Evolutionary conservation across 768 basidiomycete genomes (phyloP).

Genomic region (Leucocoprinus sp.): DNA sequence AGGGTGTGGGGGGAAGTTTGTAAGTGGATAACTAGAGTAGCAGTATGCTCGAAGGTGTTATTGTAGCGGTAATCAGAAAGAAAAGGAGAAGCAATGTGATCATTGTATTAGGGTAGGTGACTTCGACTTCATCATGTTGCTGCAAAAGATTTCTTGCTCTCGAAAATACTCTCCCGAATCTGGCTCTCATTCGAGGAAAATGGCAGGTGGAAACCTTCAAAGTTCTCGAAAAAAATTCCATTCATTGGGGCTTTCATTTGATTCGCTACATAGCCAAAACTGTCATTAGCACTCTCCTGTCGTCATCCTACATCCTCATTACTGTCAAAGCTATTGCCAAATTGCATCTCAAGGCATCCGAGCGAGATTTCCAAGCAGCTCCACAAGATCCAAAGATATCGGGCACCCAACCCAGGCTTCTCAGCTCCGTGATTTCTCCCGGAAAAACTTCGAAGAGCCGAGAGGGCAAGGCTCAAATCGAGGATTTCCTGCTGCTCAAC

Average conservation of each 20-base stretch:
- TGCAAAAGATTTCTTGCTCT: constrained; percentile 8
- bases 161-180: constrained; percentile 4
- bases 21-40: no score
- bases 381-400: constrained; percentile 20
- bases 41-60: no score
- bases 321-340: constrained; percentile 88
- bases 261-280: constrained; percentile 77
- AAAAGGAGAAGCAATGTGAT: no score
- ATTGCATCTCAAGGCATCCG: constrained; percentile 65
- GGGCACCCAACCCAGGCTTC: constrained; percentile 48
- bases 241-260: constrained; percentile 93
- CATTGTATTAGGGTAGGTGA: no score
- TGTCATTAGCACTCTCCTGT: constrained; percentile 59
- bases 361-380: constrained; percentile 50
- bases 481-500: constrained; percentile 85
- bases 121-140: constrained; percentile 9
- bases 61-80: no score
- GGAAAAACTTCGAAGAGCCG: constrained; percentile 92
- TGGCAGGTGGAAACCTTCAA: constrained; percentile 52
- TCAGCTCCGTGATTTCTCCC: constrained; percentile 74
- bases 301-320: constrained; percentile 84
- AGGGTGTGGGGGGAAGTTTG: no score
- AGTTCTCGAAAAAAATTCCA: constrained; percentile 77
- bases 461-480: constrained; percentile 85
- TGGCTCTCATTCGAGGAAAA: background rate